These are phyloP conservation scores for Solanum hybrid DNA, from an alignment of 305 asterid species.

Conservation along the genomic window DNA sequence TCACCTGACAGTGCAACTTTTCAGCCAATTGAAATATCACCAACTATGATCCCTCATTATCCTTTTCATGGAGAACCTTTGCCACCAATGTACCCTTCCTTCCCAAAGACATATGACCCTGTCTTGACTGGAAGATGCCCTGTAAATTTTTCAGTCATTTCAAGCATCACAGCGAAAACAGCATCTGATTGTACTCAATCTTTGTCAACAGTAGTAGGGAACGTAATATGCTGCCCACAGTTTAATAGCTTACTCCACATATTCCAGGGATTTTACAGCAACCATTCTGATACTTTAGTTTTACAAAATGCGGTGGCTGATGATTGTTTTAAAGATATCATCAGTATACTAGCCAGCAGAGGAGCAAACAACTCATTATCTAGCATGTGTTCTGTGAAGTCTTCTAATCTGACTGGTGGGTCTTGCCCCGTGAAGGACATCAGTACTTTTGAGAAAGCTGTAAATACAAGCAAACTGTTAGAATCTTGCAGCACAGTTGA, in stretches of 20 bases:
- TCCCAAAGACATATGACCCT: slow-evolving; percentile 74
- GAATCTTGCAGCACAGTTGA: slow-evolving; percentile 82
- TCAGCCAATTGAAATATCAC: slow-evolving; percentile 85
- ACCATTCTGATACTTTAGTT: slow-evolving; percentile 53
- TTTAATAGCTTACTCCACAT: slow-evolving; percentile 83
- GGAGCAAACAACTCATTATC: slow-evolving; percentile 86
- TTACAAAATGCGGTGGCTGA: slow-evolving; percentile 72
- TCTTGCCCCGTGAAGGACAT: slow-evolving; percentile 93
- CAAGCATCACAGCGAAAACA: slow-evolving; percentile 67
- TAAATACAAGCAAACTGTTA: slow-evolving; percentile 79
- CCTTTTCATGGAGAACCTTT: slow-evolving; percentile 57
- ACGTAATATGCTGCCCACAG: slow-evolving; percentile 96
- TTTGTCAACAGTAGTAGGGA: slow-evolving; percentile 71
- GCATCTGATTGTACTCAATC: slow-evolving; percentile 81
- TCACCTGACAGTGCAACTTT: slow-evolving; percentile 61
- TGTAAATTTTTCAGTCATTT: slow-evolving; percentile 71
- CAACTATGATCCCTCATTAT: slow-evolving; percentile 66
- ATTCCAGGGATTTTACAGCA: slow-evolving; percentile 80
- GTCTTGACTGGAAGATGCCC: slow-evolving; percentile 92
- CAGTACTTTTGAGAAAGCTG: slow-evolving; percentile 57
- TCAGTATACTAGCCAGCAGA: slow-evolving; percentile 85
- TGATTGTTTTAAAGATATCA: slow-evolving; percentile 90
- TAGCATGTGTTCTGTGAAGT: slow-evolving; percentile 54
- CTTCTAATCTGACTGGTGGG: slow-evolving; percentile 85
- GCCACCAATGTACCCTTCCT: slow-evolving; percentile 93